Conservation (phyloP, 305 asterid species). For the Nicotiana rustica region DNA sequence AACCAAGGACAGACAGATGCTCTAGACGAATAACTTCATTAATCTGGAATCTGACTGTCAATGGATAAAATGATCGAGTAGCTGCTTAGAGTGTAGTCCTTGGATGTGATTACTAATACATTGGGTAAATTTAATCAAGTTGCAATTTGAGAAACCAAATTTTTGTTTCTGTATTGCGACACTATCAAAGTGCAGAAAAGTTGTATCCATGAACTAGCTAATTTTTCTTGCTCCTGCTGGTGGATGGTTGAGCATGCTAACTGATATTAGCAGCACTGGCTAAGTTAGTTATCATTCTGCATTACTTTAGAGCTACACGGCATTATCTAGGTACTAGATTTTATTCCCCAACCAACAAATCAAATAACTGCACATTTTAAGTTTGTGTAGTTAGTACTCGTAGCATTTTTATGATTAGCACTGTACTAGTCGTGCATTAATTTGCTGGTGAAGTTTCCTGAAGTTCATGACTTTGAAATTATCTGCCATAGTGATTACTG, state of each 20-base stretch:
- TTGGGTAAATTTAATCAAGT: neutral
- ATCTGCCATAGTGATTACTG: slow-evolving; percentile 25
- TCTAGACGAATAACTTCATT: slow-evolving; percentile 1
- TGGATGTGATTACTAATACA: slow-evolving; percentile 9
- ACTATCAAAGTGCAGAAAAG: neutral
- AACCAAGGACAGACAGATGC: neutral
- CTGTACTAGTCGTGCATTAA: slow-evolving; percentile 17
- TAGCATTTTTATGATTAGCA: neutral
- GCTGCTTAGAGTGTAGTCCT: slow-evolving; percentile 17
- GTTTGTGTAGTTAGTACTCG: slow-evolving; percentile 9
- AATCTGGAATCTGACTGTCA: neutral
- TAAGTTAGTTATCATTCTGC: neutral
- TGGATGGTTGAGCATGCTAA: neutral
- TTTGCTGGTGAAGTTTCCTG: neutral
- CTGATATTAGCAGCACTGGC: neutral
- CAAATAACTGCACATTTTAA: neutral
- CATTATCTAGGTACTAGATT: neutral
- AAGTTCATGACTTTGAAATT: neutral
- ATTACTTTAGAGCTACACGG: neutral
- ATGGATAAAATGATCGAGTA: neutral
- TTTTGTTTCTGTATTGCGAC: neutral
- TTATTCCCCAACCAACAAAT: slow-evolving; percentile 1
- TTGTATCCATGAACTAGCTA: neutral
- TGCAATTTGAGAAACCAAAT: neutral
- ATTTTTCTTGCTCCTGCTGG: neutral